phyloP scores from a whole-genome alignment of 2,329 filamentous ascomycete species.

The Myrmaecium sp. region DNA sequence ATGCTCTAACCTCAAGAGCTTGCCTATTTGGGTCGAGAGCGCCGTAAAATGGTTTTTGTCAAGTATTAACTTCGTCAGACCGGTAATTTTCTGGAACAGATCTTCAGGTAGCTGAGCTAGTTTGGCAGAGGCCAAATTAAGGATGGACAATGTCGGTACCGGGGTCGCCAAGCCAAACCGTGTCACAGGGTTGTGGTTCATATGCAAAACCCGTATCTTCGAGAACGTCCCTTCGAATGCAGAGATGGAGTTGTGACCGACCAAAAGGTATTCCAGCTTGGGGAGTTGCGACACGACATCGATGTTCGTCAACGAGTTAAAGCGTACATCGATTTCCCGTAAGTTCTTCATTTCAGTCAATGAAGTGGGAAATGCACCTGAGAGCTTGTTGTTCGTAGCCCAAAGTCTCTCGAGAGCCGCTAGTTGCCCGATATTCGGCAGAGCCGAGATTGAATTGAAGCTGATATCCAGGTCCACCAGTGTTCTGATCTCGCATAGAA shows the following conservation, averaged over 20 bases:
- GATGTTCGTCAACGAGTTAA: constrained; percentile 78
- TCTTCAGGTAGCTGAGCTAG: constrained; percentile 74
- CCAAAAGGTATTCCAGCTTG: constrained; percentile 70
- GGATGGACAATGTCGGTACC: constrained; percentile 63
- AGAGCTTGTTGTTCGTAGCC: constrained; percentile 86
- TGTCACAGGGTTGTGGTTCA: constrained; percentile 92
- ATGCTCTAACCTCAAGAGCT: constrained; percentile 66
- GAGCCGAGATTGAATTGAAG: constrained; percentile 72
- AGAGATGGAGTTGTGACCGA: constrained; percentile 85
- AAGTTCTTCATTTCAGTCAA: constrained; percentile 61
- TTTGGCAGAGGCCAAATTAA: constrained; percentile 86
- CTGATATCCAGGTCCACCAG: constrained; percentile 89
- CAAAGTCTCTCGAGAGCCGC: constrained; percentile 72
- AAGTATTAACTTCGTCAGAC: constrained; percentile 71
- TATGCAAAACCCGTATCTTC: constrained; percentile 63
- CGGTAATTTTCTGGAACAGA: constrained; percentile 73
- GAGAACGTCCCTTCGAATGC: constrained; percentile 81
- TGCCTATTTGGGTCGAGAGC: constrained; percentile 70
- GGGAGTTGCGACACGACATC: constrained; percentile 73
- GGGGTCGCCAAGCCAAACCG: constrained; percentile 69
- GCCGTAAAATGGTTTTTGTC: constrained; percentile 95
- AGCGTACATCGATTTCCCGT: constrained; percentile 85
- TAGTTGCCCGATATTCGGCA: constrained; percentile 69
- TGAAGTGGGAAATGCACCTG: constrained; percentile 53
- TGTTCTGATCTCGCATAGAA: constrained; percentile 65